Percentiles rank a stretch among this genome's conserved stretches.
Evolutionary conservation across 2,329 filamentous ascomycete genomes (phyloP).

Genomic region (Phialophora macrospora): DNA sequence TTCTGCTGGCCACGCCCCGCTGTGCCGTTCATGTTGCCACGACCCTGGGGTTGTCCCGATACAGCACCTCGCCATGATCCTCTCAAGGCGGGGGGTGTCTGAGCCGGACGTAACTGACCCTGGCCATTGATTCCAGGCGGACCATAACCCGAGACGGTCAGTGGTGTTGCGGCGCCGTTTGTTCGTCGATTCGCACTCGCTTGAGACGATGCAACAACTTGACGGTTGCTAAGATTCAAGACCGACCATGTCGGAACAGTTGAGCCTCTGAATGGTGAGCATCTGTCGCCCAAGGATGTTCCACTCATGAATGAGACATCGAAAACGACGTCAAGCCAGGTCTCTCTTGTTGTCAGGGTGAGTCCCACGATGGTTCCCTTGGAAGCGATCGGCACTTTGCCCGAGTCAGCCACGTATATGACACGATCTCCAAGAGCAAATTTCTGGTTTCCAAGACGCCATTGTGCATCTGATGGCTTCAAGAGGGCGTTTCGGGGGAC

Average conservation of each 20-base stretch:
- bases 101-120: constrained; percentile 64
- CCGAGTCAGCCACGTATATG: constrained; percentile 88
- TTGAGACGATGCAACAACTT: constrained; percentile 68
- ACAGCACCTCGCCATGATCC: constrained; percentile 65
- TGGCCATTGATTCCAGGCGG: constrained; percentile 63
- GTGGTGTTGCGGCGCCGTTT: constrained; percentile 62
- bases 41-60: constrained; percentile 49
- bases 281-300: constrained; percentile 85
- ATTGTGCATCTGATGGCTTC: constrained; percentile 94
- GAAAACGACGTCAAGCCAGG: constrained; percentile 89
- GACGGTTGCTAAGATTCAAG: constrained; percentile 81
- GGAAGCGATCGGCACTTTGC: constrained; percentile 90
- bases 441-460: constrained; percentile 80
- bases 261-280: constrained; percentile 90
- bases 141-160: constrained; percentile 63
- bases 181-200: constrained; percentile 45
- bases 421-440: constrained; percentile 89
- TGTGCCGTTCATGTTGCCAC: constrained; percentile 41
- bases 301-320: constrained; percentile 97
- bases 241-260: constrained; percentile 88
- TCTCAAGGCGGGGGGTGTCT: constrained; percentile 61
- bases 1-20: constrained; percentile 26
- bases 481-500: constrained; percentile 87
- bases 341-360: constrained; percentile 80
- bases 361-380: constrained; percentile 94